A percentile compares a stretch with the other conserved stretches of the same genome.
Conservation (phyloP, 257 asterid genomes). For the Nicotiana undulata region DNA sequence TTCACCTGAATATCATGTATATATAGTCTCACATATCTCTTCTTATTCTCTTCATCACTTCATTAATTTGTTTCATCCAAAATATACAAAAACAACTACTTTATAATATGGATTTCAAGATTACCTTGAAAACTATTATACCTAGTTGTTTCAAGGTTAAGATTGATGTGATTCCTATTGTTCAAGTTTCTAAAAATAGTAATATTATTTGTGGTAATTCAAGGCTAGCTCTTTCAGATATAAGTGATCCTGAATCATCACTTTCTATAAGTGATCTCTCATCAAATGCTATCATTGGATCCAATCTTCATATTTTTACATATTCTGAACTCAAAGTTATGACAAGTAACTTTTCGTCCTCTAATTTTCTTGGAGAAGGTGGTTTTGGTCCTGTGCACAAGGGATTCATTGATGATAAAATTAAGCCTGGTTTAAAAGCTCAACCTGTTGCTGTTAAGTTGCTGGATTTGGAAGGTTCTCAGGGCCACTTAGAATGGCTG, state of each 20-base stretch:
- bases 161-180: neutral
- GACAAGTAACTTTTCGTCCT: slow-evolving; percentile 11
- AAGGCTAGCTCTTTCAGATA: slow-evolving; percentile 7
- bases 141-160: slow-evolving; percentile 26
- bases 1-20: neutral
- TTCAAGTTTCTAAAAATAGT: neutral
- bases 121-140: slow-evolving; percentile 6
- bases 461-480: slow-evolving; percentile 16
- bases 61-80: neutral
- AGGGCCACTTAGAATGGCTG: slow-evolving; percentile 22
- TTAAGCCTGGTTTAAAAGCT: slow-evolving; percentile 9
- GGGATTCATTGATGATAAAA: slow-evolving; percentile 19
- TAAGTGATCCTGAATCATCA: slow-evolving; percentile 5
- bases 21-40: neutral
- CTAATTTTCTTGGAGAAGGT: slow-evolving; percentile 19
- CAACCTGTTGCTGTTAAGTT: slow-evolving; percentile 20
- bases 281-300: slow-evolving; percentile 12
- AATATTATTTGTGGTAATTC: neutral
- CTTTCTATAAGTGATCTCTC: neutral
- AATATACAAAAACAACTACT: neutral
- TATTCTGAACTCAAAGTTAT: slow-evolving; percentile 9
- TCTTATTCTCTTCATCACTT: neutral
- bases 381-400: slow-evolving; percentile 23
- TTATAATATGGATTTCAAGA: slow-evolving; percentile 15
- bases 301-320: slow-evolving; percentile 14